Conservation (phyloP, 768 basidiomycete genomes). For the Leccinum rimulosum region DNA sequence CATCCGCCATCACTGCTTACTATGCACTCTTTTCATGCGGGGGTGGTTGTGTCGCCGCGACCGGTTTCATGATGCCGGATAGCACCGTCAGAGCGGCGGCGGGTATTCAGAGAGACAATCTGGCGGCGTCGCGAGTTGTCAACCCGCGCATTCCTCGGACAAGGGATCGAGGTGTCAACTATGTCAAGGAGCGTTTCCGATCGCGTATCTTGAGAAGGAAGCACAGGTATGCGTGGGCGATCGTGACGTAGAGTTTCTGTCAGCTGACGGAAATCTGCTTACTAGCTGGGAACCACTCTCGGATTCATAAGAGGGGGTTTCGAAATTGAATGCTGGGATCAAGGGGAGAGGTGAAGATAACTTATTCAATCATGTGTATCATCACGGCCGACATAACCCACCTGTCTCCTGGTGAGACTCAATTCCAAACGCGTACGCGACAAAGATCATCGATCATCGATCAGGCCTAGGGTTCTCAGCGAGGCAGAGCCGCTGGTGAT, state of each 20-base stretch:
- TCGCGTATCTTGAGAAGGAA: background rate
- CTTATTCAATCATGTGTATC: background rate
- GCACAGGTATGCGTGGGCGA: background rate
- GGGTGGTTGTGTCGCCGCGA: slow-evolving; percentile 2
- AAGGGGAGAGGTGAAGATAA: background rate
- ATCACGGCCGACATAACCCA: background rate
- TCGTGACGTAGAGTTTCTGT: background rate
- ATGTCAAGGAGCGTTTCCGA: background rate
- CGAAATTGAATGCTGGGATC: background rate
- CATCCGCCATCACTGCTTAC: background rate
- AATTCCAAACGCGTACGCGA: background rate
- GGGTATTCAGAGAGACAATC: background rate
- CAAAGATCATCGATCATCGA: background rate
- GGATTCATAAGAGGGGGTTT: background rate
- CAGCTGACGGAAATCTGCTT: background rate
- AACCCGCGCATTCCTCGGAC: background rate
- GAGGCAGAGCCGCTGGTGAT: background rate
- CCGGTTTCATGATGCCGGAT: background rate
- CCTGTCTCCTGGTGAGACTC: background rate
- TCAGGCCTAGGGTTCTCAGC: background rate
- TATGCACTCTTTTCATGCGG: slow-evolving; percentile 3
- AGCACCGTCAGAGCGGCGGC: too few relatives aligned
- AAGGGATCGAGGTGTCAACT: background rate
- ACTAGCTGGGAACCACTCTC: background rate
- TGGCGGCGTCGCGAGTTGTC: too few relatives aligned